Evolutionary conservation across 441 rosid genomes (phyloP), one percentile per base, ranked within the genome.

Genomic region (Gossypium davidsonii): DNA sequence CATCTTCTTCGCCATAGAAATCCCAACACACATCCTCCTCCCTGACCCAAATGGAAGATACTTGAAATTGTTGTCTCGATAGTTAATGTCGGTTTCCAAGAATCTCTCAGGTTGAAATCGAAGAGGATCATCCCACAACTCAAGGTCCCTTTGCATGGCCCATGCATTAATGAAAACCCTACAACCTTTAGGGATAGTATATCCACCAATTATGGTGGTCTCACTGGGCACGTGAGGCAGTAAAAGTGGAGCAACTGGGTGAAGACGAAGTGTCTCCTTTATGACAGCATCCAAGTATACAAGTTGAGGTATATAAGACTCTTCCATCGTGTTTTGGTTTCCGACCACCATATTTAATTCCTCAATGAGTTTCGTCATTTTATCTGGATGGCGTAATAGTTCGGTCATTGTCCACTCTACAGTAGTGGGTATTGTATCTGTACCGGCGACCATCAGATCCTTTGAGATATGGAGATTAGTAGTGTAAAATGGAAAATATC

Each of bases 401-500:
- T 82, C 81, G 3, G 83, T 21, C 77, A 75, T 78, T 21, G 78
- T 53, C 76, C 81, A 80, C 58, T 80, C 82, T 3, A 77, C 1
- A 0, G 73, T 56, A 1, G 73, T 66, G 1, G 75, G 17, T 61
- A 72, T 20, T 17, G 85, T 75, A 15, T 78, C 76, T 1, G 79
- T 67, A 0, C 64, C 73, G 2, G 17, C 79, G 0, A 51, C 14
- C 14, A 76, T 1, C 9, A 65, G 0, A 21, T 65, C 55, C 55
- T 65, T n/a, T 10, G 0, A 57, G 59, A 51, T 51, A 5, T 3
- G 4, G 56, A 53, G 59, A 8, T 53, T 6, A 17, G 17, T 53
- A 53, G 18, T 2, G 12, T 53, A 17, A 49, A n/a, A n/a, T 49
- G 39, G 39, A 6, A 1, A 44, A 34, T 1, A 44, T 44, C 10